Base-by-base conservation (phyloP, 306 rosid genomes). In the Coriaria nepalensis region DNA sequence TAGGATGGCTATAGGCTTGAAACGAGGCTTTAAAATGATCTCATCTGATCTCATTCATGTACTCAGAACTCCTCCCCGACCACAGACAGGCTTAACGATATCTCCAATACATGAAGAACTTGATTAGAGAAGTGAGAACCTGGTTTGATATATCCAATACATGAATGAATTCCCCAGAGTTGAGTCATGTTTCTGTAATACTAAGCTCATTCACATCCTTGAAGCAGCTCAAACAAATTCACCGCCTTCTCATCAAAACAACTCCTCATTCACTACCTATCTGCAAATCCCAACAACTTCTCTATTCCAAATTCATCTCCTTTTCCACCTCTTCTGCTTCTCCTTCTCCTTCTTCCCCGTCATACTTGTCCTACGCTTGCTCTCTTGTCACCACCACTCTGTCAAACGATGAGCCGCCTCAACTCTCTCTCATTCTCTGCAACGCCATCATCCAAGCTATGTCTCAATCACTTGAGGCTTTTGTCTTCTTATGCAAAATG, bases 211-310 rank as follows among this genome's bases (percentile, higher is more conserved):
- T 60, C 67, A 60, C 50, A 60, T 13, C 72, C 8, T 4, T 35
- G 6, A 40, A 58, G 8, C 73, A 68, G 0, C 66, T 66, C 32
- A 51, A 50, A 15, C 69, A 64, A 62, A 13, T 67, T 63, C 77
- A 71, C 39, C 55, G 52, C 14, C 46, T 62, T 40, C 47, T 55
- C 40, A 51, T 71, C 61, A 71, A 67, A 57, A 48, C 69, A 14
- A 45, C 13, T 32, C 33, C 64, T 65, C 20, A 47, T 39, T 66
- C 65, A 29, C 60, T 48, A 44, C 49, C 9, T 10, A 43, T n/a
- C n/a, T n/a, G n/a, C n/a, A n/a, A n/a, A n/a, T n/a, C n/a, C n/a
- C n/a, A 41, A 1, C 63, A 33, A 2, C 33, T 12, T 7, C 29
- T 41, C 51, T 35, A 53, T 13, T 53, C 60, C 40, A 45, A 53